Evolutionary conservation across 495 filamentous ascomycete species (phyloP).

Genomic region (Cercophora scortea): DNA sequence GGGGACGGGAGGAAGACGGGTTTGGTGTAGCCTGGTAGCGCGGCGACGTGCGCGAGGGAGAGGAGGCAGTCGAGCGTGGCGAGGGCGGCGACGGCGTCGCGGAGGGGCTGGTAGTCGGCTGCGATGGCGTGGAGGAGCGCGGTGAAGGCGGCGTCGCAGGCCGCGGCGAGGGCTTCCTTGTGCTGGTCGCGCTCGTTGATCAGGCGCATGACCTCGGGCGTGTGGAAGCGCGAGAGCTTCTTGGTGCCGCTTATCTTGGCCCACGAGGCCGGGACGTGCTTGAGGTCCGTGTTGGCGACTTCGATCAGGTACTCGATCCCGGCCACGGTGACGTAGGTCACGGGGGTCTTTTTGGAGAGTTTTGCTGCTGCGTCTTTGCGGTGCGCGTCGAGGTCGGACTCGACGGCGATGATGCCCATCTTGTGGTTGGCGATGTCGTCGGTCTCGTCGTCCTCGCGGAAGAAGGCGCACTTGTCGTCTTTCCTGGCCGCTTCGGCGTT

Average conservation of each 20-base stretch:
- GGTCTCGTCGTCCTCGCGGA: slow-evolving; percentile 76
- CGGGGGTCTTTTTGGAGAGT: slow-evolving; percentile 56
- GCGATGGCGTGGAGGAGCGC: slow-evolving; percentile 64
- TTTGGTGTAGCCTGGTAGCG: slow-evolving; percentile 83
- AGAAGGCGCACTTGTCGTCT: slow-evolving; percentile 92
- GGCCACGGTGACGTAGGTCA: slow-evolving; percentile 70
- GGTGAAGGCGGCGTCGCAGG: slow-evolving; percentile 80
- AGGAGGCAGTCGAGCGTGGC: slow-evolving; percentile 85
- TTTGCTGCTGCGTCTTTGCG: slow-evolving; percentile 61
- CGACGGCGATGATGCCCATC: slow-evolving; percentile 83
- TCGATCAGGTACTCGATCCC: slow-evolving; percentile 95
- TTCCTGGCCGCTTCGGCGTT: slow-evolving; percentile 74
- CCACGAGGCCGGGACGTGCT: slow-evolving; percentile 88
- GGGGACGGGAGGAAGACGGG: slow-evolving; percentile 58
- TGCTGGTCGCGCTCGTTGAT: slow-evolving; percentile 89
- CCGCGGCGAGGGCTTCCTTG: slow-evolving; percentile 84
- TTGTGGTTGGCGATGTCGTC: slow-evolving; percentile 83
- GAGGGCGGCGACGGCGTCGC: slow-evolving; percentile 80
- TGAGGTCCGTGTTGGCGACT: slow-evolving; percentile 70
- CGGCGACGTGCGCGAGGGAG: slow-evolving; percentile 75
- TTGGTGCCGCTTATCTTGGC: slow-evolving; percentile 91
- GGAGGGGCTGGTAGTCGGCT: slow-evolving; percentile 75
- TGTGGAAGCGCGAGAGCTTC: slow-evolving; percentile 87
- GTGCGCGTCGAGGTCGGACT: slow-evolving; percentile 76
- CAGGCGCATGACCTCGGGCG: slow-evolving; percentile 75